Conservation (phyloP, 106 monocot genomes). For the Triglochin maritima region DNA sequence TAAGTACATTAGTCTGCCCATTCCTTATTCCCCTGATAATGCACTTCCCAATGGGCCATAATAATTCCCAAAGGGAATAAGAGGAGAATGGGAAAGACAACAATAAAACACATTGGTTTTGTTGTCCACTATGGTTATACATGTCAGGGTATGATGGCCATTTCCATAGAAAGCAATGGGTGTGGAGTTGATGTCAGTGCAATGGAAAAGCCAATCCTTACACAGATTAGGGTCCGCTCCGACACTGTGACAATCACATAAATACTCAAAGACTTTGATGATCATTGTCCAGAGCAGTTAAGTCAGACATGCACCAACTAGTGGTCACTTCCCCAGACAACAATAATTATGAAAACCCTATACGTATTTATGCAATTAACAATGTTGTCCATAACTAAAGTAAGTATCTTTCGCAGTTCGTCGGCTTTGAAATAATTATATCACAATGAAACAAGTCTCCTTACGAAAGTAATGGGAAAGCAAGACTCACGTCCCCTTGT, state of each 20-base stretch:
- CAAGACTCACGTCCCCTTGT: too few relatives aligned
- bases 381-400: too few relatives aligned
- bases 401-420: too few relatives aligned
- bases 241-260: constrained; percentile 7
- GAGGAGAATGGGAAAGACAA: neutral
- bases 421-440: too few relatives aligned
- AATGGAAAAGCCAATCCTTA: neutral
- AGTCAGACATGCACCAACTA: neutral
- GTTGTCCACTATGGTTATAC: neutral
- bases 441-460: too few relatives aligned
- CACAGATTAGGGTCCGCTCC: constrained; percentile 6
- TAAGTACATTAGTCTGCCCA: too few relatives aligned
- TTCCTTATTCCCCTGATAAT: neutral
- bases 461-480: too few relatives aligned
- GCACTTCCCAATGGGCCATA: neutral
- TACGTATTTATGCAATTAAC: too few relatives aligned
- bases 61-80: neutral
- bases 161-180: constrained; percentile 1
- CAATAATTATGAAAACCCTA: too few relatives aligned
- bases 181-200: neutral
- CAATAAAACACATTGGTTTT: neutral
- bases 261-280: neutral
- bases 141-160: constrained; percentile 2
- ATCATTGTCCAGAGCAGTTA: neutral
- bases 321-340: too few relatives aligned